Evolutionary conservation across 208 protist genomes (phyloP), one percentile per base, ranked within the genome.

Genomic region (Lotmaria passim): DNA sequence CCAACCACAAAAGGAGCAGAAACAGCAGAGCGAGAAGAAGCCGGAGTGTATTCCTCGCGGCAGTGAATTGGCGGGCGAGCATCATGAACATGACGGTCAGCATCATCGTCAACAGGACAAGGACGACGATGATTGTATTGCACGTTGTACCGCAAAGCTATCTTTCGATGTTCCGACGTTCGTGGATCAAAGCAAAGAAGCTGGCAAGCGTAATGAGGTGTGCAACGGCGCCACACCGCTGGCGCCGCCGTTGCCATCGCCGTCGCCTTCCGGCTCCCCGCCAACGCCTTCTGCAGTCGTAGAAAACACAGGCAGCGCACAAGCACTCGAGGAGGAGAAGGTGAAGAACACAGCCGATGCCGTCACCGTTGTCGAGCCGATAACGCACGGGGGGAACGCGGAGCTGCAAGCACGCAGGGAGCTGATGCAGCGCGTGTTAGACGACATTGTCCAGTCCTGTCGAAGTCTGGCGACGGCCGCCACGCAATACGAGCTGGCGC

Each of bases 401-500:
- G 38, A 21, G 39, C 50, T 63, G 23, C 57, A 21, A 33, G 19
- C 34, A 17, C 48, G 63, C 0, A 23, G 70, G 7, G 21, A 28
- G 10, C 10, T 30, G 12, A 21, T 67, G 12, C 62, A 67, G 8
- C 21, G 28, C 3, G 26, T 46, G 8, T 23, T 77, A 12, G 48
- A 30, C 21, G 63, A 44, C 34, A 64, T 77, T 15, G 12, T 46
- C 3, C 39, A 65, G 8, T 33, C 71, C 12, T 71, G 63, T 26
- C 58, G 47, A 3, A 48, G 30, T 7, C 30, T 77, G 30, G 8
- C 33, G 17, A n/a, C 39, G 44, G 71, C 71, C 2, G 39, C 71
- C 21, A 34, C 11, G 50, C 62, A 67, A 41, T 71, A 63, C 21
- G 63, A 60, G 57, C 52, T 48, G 11, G 61, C 61, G 7, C 15